A percentile compares a stretch with the other conserved stretches of the same genome.
Conservation (phyloP, 495 filamentous ascomycete species). For the Halenospora varia region DNA sequence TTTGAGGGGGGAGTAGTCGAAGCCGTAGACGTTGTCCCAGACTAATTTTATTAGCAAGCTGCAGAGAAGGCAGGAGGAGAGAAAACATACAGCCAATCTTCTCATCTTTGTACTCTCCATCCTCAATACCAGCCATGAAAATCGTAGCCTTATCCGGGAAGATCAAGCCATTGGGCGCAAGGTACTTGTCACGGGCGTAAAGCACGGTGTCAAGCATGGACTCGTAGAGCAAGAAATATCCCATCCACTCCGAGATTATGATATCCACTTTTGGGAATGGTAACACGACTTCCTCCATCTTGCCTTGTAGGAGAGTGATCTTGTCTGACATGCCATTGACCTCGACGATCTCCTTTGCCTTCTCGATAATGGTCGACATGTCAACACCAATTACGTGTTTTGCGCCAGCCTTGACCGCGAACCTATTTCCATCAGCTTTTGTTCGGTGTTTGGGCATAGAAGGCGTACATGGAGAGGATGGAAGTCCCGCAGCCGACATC, state of each 20-base stretch:
- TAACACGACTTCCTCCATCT: slow-evolving; percentile 84
- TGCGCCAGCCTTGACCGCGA: slow-evolving; percentile 85
- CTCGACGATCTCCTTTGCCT: slow-evolving; percentile 78
- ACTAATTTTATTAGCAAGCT: slow-evolving; percentile 36
- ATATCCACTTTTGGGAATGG: slow-evolving; percentile 85
- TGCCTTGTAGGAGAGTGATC: slow-evolving; percentile 79
- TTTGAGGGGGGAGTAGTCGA: slow-evolving; percentile 69
- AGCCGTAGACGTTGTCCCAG: slow-evolving; percentile 82
- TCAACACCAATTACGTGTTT: slow-evolving; percentile 90
- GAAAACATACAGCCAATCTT: slow-evolving; percentile 57
- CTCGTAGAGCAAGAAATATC: slow-evolving; percentile 90
- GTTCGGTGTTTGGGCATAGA: background rate
- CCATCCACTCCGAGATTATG: slow-evolving; percentile 98
- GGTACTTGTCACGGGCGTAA: slow-evolving; percentile 80
- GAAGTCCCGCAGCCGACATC: slow-evolving; percentile 93
- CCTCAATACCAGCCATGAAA: slow-evolving; percentile 78
- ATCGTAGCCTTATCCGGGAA: slow-evolving; percentile 88
- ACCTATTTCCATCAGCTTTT: slow-evolving; percentile 38
- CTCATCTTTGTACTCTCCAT: slow-evolving; percentile 77
- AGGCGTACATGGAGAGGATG: slow-evolving; percentile 75
- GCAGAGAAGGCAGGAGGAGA: background rate
- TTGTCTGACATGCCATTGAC: slow-evolving; percentile 75
- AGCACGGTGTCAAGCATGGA: slow-evolving; percentile 93
- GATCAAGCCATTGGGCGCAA: slow-evolving; percentile 74
- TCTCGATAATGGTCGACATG: slow-evolving; percentile 89